A percentile compares a stretch with the other conserved stretches of the same genome.
These are phyloP conservation scores for Rhexocercosporidium sp. DNA, from an alignment of 2,329 filamentous ascomycete genomes.

Conservation along the genomic window DNA sequence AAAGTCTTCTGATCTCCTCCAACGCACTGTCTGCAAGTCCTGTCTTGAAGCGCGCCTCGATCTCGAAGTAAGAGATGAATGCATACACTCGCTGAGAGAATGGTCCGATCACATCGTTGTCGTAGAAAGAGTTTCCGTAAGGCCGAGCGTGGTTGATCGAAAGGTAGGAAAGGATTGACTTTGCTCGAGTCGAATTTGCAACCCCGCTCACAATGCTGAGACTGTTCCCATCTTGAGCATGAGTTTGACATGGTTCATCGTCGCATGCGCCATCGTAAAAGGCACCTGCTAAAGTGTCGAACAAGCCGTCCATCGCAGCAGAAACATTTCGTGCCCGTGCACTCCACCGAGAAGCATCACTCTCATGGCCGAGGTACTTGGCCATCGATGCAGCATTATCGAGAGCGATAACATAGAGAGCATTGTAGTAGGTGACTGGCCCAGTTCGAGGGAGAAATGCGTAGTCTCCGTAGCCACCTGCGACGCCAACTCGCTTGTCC, in stretches of 20 bases:
- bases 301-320: conserved; percentile 45
- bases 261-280: conserved; percentile 51
- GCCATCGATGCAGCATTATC: conserved; percentile 51
- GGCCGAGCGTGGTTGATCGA: conserved; percentile 42
- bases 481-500: conserved; percentile 45
- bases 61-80: conserved; percentile 59
- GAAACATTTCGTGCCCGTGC: conserved; percentile 45
- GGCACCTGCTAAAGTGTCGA: conserved; percentile 49
- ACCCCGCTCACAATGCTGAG: conserved; percentile 50
- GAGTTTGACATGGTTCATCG: conserved; percentile 37
- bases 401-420: conserved; percentile 54
- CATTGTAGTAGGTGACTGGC: conserved; percentile 58
- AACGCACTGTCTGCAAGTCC: conserved; percentile 46
- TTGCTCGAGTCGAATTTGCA: conserved; percentile 39
- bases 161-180: conserved; percentile 49
- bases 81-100: conserved; percentile 55
- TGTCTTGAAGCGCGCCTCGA: conserved; percentile 52
- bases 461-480: conserved; percentile 54
- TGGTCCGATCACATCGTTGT: conserved; percentile 48
- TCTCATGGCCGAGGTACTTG: conserved; percentile 36
- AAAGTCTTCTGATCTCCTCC: conserved; percentile 53
- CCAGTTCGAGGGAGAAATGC: conserved; percentile 55
- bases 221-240: conserved; percentile 58
- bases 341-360: conserved; percentile 49
- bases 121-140: conserved; percentile 59